Percentiles rank a stretch among this genome's conserved stretches.
phyloP scores from a whole-genome alignment of 352 stramenopile species.

The Blastocystis sp. region DNA sequence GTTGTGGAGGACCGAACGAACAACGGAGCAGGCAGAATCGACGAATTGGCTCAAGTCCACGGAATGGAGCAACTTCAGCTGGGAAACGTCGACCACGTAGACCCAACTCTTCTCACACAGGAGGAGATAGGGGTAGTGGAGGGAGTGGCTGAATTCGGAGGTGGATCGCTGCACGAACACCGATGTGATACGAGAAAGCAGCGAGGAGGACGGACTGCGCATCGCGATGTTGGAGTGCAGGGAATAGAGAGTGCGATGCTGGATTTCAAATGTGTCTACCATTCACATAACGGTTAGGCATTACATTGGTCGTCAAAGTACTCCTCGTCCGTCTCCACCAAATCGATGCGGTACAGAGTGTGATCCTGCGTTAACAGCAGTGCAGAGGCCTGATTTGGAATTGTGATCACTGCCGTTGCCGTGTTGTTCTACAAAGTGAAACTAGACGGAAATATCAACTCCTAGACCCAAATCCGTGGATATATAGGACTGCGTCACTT shows the following conservation, averaged over 20 bases:
- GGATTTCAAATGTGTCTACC: background rate
- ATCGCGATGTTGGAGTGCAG: background rate
- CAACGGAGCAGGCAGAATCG: background rate
- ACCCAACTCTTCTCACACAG: background rate
- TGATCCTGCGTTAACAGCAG: background rate
- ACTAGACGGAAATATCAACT: background rate
- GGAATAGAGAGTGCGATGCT: background rate
- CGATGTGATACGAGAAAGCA: background rate
- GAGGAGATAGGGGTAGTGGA: background rate
- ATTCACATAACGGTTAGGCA: background rate
- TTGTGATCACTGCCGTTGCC: background rate
- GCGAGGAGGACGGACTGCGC: too few relatives aligned
- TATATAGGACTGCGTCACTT: background rate
- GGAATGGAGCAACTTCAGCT: background rate
- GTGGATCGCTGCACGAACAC: background rate
- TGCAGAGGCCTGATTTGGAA: background rate
- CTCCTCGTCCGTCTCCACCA: conserved; percentile 17
- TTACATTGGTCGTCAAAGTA: conserved; percentile 1
- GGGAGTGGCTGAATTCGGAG: background rate
- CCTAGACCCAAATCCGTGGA: background rate
- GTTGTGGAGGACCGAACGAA: background rate
- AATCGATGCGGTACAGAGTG: background rate
- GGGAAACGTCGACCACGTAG: background rate
- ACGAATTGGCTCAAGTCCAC: background rate
- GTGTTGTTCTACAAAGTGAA: background rate